phyloP scores from a whole-genome alignment of 1,284 basidiomycete species.

The Laetiporus sulphureus region DNA sequence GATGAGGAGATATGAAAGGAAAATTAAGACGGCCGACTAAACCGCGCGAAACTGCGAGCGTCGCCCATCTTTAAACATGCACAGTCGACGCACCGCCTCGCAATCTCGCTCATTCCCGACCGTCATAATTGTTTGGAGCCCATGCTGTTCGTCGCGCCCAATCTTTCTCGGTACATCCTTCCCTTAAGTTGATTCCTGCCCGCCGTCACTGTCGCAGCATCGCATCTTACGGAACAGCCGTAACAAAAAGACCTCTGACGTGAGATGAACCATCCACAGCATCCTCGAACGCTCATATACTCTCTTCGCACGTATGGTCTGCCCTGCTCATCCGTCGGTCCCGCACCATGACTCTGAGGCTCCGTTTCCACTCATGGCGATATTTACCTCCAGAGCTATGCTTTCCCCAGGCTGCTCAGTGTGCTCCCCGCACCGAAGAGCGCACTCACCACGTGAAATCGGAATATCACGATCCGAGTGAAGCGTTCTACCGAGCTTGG shows the following conservation, averaged over 20 bases:
- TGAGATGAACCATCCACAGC: constrained; percentile 17
- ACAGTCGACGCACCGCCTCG: too few species aligned
- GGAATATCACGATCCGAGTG: too few species aligned
- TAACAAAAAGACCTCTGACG: constrained; percentile 33
- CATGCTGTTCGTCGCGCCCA: constrained; percentile 13
- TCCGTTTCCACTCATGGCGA: constrained; percentile 5
- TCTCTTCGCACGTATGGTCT: constrained; percentile 5
- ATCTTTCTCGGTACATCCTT: constrained; percentile 25
- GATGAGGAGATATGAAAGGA: constrained; percentile 17
- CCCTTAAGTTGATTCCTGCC: constrained; percentile 30
- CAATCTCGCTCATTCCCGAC: too few species aligned
- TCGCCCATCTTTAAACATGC: too few species aligned
- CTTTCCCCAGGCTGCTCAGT: too few species aligned
- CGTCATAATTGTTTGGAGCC: constrained; percentile 7
- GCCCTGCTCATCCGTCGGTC: constrained; percentile 15
- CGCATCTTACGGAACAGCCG: constrained; percentile 26
- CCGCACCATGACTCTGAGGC: constrained; percentile 21
- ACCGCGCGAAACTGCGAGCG: too few species aligned
- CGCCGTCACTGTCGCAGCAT: constrained; percentile 23
- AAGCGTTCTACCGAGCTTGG: constrained; percentile 62
- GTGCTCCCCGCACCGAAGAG: too few species aligned
- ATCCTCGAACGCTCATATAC: constrained; percentile 6
- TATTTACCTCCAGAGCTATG: constrained; percentile 4
- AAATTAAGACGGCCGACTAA: too few species aligned
- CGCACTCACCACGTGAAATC: too few species aligned